Evolutionary conservation across 140 eudicot genomes (phyloP).

Genomic region (Ambrosia hybrid): DNA sequence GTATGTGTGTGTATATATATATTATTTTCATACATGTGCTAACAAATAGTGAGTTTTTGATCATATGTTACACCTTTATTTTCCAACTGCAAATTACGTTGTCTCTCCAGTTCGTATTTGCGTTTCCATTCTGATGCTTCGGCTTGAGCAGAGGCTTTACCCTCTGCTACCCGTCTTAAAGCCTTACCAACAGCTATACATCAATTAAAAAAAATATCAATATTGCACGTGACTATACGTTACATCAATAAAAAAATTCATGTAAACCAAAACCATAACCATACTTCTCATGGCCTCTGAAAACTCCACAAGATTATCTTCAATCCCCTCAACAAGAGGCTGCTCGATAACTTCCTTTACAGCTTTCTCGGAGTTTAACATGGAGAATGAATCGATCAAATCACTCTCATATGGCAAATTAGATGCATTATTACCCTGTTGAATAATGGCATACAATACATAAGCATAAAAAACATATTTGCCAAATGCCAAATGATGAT

Average conservation of each 20-base stretch:
- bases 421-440: constrained; percentile 42
- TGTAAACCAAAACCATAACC: neutral
- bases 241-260: neutral
- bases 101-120: constrained; percentile 71
- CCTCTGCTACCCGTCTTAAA: constrained; percentile 68
- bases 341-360: constrained; percentile 64
- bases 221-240: neutral
- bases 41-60: neutral
- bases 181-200: constrained; percentile 74
- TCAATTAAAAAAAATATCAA: neutral
- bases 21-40: no score
- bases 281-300: constrained; percentile 87
- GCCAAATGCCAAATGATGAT: neutral
- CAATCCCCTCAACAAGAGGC: constrained; percentile 71
- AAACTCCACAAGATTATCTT: constrained; percentile 77
- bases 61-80: constrained; percentile 44
- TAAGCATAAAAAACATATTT: constrained; percentile 3
- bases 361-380: constrained; percentile 54
- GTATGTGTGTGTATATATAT: neutral
- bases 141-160: constrained; percentile 88
- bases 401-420: constrained; percentile 50
- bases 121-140: constrained; percentile 96
- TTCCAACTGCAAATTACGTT: constrained; percentile 58
- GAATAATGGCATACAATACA: constrained; percentile 8
- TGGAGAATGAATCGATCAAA: constrained; percentile 41